Evolutionary conservation across 768 basidiomycete genomes (phyloP).

Genomic region (Infundibulicybe gibba): DNA sequence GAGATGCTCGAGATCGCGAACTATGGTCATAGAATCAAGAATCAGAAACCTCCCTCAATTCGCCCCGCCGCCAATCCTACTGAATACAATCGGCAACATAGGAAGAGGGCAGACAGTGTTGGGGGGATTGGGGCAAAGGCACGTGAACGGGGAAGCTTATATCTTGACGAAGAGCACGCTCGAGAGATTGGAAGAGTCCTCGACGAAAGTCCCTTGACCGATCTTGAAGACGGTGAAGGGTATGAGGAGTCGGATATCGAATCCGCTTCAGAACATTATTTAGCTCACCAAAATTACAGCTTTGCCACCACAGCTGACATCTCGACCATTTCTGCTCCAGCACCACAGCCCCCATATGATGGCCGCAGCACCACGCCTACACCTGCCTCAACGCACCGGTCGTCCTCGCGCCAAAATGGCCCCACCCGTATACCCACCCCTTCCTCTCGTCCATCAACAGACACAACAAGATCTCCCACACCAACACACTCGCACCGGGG

Average conservation of each 20-base stretch:
- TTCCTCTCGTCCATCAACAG: conserved; percentile 38
- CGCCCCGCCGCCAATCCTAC: conserved; percentile 12
- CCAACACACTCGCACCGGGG: conserved; percentile 30
- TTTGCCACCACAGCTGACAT: conserved; percentile 22
- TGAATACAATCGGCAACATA: conserved; percentile 23
- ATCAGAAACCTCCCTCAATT: conserved; percentile 20
- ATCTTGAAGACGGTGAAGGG: conserved; percentile 54
- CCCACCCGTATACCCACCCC: conserved; percentile 39
- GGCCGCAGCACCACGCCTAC: conserved; percentile 42
- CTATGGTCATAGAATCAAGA: conserved; percentile 63
- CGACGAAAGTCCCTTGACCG: conserved; percentile 75
- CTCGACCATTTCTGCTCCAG: conserved; percentile 15
- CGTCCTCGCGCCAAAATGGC: conserved; percentile 27
- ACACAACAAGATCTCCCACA: conserved; percentile 43
- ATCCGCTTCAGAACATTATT: conserved; percentile 23
- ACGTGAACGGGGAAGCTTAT: conserved; percentile 60
- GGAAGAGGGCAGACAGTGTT: conserved; percentile 67
- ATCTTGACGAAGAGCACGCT: conserved; percentile 58
- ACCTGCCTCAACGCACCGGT: conserved; percentile 22
- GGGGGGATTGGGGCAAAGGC: conserved; percentile 48
- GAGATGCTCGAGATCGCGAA: conserved; percentile 90
- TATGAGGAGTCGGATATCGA: conserved; percentile 30
- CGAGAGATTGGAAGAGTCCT: conserved; percentile 51
- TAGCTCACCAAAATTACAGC: conserved; percentile 16
- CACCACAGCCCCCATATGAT: conserved; percentile 19